phyloP scores from a whole-genome alignment of 2,329 filamentous ascomycete species.

The Cladophialophora exuberans region DNA sequence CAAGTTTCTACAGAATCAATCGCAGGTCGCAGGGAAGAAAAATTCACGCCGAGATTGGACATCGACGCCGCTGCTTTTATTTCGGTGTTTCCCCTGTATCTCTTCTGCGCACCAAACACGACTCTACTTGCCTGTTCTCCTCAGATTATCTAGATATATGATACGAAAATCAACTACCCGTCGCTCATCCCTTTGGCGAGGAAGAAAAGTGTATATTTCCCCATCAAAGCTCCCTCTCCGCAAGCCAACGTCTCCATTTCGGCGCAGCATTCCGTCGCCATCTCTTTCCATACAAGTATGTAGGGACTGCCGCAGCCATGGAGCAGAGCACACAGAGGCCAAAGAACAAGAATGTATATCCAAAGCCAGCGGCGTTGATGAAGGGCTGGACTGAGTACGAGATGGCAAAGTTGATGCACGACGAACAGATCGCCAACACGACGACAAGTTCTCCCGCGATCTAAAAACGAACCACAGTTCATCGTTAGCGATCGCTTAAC shows the following conservation, averaged over 20 bases:
- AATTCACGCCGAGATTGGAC: too few relatives aligned
- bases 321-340: constrained; percentile 15
- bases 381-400: constrained; percentile 46
- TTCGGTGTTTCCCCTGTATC: too few relatives aligned
- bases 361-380: constrained; percentile 35
- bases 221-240: constrained; percentile 14
- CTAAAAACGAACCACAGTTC: constrained; percentile 29
- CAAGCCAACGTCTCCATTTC: constrained; percentile 14
- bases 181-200: too few relatives aligned
- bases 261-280: constrained; percentile 16
- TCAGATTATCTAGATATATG: too few relatives aligned
- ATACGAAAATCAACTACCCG: too few relatives aligned
- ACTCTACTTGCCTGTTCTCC: too few relatives aligned
- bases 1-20: too few relatives aligned
- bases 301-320: constrained; percentile 16
- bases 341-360: constrained; percentile 19
- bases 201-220: too few relatives aligned
- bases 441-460: constrained; percentile 45
- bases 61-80: too few relatives aligned
- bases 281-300: constrained; percentile 16
- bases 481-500: constrained; percentile 7
- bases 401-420: constrained; percentile 38
- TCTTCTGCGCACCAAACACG: too few relatives aligned
- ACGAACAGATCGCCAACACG: constrained; percentile 42
- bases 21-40: too few relatives aligned